A percentile compares a stretch with the other conserved stretches of the same genome.
Evolutionary conservation across 495 filamentous ascomycete genomes (phyloP).

Genomic region (Pyrenula aspistea): DNA sequence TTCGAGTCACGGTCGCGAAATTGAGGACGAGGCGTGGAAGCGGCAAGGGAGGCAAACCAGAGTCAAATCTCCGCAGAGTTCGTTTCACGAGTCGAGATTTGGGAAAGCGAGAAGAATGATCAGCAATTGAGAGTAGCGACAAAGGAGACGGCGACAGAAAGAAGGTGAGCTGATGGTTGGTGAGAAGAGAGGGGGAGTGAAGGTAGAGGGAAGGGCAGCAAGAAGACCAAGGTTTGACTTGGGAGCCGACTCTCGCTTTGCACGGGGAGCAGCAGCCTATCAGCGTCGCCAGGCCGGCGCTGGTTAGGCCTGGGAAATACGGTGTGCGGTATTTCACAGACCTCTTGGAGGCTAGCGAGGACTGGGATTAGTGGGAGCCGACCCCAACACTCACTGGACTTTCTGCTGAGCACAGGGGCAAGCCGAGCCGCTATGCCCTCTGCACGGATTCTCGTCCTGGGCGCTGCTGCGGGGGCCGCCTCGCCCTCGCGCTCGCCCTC

Average conservation of each 20-base stretch:
- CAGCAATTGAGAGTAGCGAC: constrained; percentile 12
- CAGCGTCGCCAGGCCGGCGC: neutral
- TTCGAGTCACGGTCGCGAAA: neutral
- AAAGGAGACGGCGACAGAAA: constrained; percentile 6
- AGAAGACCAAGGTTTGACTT: neutral
- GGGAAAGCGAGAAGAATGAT: constrained; percentile 5
- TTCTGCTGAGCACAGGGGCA: no score
- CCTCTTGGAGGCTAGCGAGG: no score
- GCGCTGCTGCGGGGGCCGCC: neutral
- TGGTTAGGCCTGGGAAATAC: neutral
- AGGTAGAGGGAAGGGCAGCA: constrained; percentile 17
- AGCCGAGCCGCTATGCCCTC: no score
- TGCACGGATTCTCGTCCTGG: neutral
- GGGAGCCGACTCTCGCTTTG: neutral
- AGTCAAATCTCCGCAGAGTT: neutral
- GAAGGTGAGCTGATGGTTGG: constrained; percentile 1
- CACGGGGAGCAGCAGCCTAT: neutral
- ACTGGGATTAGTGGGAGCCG: no score
- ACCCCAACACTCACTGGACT: no score
- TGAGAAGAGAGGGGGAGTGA: constrained; percentile 5
- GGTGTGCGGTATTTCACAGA: no score
- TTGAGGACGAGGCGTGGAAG: neutral
- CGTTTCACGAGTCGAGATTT: neutral
- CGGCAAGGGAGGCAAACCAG: neutral
- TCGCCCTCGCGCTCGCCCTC: neutral